A percentile compares a stretch with the other conserved stretches of the same genome.
Conservation (phyloP, 2,329 filamentous ascomycete genomes). For the Talaromyces verruculosus region DNA sequence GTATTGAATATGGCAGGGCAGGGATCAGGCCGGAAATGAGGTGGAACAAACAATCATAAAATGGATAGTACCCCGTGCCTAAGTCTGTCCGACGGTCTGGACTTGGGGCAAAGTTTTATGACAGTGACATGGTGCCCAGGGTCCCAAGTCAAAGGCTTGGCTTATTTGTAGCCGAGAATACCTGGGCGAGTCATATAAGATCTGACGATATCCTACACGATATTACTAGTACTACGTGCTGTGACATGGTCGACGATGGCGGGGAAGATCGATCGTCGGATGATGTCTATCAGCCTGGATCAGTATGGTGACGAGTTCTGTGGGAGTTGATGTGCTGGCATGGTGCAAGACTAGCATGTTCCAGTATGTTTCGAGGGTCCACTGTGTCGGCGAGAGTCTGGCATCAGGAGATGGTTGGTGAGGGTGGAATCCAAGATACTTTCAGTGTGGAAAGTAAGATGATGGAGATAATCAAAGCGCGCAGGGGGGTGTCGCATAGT, state of each 20-base stretch:
- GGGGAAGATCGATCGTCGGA: conserved; percentile 4
- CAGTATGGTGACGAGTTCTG: neutral
- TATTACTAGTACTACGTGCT: neutral
- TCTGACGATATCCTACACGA: neutral
- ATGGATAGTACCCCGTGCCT: neutral
- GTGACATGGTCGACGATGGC: conserved; percentile 3
- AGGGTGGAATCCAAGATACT: neutral
- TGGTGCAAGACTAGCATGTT: neutral
- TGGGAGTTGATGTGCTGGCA: neutral
- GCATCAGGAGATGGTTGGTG: neutral
- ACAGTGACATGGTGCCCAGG: neutral
- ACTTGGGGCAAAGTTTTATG: neutral
- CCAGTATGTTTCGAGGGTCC: neutral
- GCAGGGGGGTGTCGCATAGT: neutral
- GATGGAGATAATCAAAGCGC: neutral
- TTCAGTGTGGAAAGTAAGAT: neutral
- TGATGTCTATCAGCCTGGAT: neutral
- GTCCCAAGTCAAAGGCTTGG: neutral
- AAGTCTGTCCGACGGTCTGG: neutral
- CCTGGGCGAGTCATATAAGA: neutral
- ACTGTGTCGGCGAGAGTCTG: neutral
- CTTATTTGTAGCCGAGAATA: neutral
- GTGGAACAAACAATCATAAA: conserved; percentile 2
- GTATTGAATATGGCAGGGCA: neutral
- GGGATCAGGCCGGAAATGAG: conserved; percentile 7